phyloP scores from a whole-genome alignment of 2,329 filamentous ascomycete genomes.

The Claviceps purpurea region DNA sequence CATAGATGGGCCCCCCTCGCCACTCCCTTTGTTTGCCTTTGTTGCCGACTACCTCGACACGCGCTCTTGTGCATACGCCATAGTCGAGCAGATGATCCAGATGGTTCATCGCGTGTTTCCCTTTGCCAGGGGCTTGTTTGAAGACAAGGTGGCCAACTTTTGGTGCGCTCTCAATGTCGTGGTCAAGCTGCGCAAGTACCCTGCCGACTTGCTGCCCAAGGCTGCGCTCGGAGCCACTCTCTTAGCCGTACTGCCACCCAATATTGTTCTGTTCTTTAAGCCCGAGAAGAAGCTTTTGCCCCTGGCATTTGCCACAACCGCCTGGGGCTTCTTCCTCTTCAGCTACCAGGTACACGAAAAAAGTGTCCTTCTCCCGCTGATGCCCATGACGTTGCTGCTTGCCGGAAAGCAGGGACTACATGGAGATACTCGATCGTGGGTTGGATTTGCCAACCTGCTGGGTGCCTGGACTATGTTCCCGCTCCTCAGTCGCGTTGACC shows the following conservation, averaged over 20 bases:
- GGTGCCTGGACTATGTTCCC: slow-evolving; percentile 92
- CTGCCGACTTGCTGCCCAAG: slow-evolving; percentile 57
- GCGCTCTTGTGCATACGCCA: slow-evolving; percentile 57
- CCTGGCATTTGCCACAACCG: slow-evolving; percentile 65
- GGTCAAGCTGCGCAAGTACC: slow-evolving; percentile 71
- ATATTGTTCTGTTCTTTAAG: slow-evolving; percentile 62
- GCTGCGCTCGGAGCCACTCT: slow-evolving; percentile 65
- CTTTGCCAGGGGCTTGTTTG: slow-evolving; percentile 88
- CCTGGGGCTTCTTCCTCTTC: slow-evolving; percentile 96
- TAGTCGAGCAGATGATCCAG: slow-evolving; percentile 68
- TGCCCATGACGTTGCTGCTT: slow-evolving; percentile 85
- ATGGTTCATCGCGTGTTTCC: slow-evolving; percentile 88
- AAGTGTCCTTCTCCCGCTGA: slow-evolving; percentile 78
- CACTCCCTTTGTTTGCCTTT: slow-evolving; percentile 48
- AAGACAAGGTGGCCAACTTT: slow-evolving; percentile 97
- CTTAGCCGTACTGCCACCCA: slow-evolving; percentile 63
- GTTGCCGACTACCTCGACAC: slow-evolving; percentile 47
- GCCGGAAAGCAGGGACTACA: slow-evolving; percentile 65
- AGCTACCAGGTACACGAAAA: slow-evolving; percentile 99
- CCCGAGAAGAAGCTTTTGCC: slow-evolving; percentile 68
- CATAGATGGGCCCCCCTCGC: slow-evolving; percentile 42
- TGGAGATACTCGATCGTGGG: slow-evolving; percentile 70
- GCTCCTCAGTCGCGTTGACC: slow-evolving; percentile 69
- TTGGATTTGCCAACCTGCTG: slow-evolving; percentile 88
- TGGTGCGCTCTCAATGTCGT: slow-evolving; percentile 90